Percentiles rank a stretch among this genome's conserved stretches.
Evolutionary conservation across 345 rosid genomes (phyloP).

Genomic region (Adansonia digitata): DNA sequence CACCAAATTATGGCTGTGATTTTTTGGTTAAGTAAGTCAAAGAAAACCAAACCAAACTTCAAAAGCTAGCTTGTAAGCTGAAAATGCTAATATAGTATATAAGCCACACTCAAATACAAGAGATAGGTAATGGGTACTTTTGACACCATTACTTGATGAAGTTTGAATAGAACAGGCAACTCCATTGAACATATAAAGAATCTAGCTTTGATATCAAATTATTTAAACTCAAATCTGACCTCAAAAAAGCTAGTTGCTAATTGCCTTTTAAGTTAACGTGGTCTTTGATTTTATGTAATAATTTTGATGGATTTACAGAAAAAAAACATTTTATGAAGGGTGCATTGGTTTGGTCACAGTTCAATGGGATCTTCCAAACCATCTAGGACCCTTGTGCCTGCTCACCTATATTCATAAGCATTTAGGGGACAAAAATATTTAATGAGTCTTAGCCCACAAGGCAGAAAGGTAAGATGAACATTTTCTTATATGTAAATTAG

Average conservation of each 20-base stretch:
- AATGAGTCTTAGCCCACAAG: slow-evolving; percentile 34
- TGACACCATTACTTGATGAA: too few species aligned
- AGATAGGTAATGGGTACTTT: too few species aligned
- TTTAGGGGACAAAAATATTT: not conserved
- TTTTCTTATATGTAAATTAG: slow-evolving; percentile 12
- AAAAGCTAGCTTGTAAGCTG: too few species aligned
- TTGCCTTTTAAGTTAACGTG: not conserved
- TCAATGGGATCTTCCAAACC: not conserved
- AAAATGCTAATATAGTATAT: too few species aligned
- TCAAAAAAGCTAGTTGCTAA: not conserved
- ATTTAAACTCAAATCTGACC: not conserved
- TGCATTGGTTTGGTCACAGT: not conserved
- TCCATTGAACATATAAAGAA: too few species aligned
- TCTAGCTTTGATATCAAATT: too few species aligned
- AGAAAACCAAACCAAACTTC: too few species aligned
- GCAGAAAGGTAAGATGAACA: slow-evolving; percentile 43
- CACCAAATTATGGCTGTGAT: too few species aligned
- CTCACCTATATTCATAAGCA: not conserved
- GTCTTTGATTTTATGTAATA: not conserved
- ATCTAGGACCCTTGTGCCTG: not conserved
- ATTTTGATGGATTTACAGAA: not conserved
- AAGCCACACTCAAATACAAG: too few species aligned
- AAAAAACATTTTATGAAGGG: not conserved
- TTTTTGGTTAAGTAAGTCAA: too few species aligned
- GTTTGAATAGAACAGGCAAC: too few species aligned